Percentiles rank a stretch among this genome's conserved stretches.
Conservation (phyloP, 2,329 filamentous ascomycete species). For the Metarhizium sp. region DNA sequence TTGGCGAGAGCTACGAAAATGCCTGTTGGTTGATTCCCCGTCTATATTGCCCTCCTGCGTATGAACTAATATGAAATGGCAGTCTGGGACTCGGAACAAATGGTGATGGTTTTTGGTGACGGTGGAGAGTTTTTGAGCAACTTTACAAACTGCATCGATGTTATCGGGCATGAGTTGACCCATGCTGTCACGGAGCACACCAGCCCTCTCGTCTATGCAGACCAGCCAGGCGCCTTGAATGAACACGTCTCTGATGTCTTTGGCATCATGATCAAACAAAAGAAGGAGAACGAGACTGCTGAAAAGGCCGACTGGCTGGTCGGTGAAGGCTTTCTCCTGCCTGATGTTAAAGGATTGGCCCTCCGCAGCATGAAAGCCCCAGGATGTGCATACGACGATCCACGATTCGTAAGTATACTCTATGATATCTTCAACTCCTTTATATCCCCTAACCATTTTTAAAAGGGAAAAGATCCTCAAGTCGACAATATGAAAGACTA, state of each 20-base stretch:
- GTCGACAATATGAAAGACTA: constrained; percentile 37
- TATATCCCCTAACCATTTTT: neutral
- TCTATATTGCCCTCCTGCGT: neutral
- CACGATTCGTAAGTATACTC: constrained; percentile 32
- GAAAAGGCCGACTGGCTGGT: constrained; percentile 44
- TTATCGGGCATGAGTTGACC: constrained; percentile 48
- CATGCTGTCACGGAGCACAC: constrained; percentile 45
- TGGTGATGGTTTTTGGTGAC: constrained; percentile 48
- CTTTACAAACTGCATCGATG: constrained; percentile 43
- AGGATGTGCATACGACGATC: constrained; percentile 42
- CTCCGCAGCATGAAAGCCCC: constrained; percentile 45
- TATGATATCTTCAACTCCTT: neutral
- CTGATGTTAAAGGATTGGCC: constrained; percentile 39
- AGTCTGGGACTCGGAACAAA: constrained; percentile 39
- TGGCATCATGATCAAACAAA: constrained; percentile 48
- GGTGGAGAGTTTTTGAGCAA: constrained; percentile 41
- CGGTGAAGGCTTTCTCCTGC: constrained; percentile 42
- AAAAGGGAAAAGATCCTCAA: constrained; percentile 42
- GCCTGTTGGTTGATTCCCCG: constrained; percentile 28
- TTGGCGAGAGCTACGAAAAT: constrained; percentile 39
- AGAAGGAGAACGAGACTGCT: constrained; percentile 33
- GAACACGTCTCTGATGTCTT: constrained; percentile 49
- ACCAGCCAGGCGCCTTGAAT: constrained; percentile 45
- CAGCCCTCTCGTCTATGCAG: constrained; percentile 38
- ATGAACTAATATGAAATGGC: constrained; percentile 1